phyloP scores from a whole-genome alignment of 225 moss, liverwort and hornwort genomes.

The Bryum argenteum region DNA sequence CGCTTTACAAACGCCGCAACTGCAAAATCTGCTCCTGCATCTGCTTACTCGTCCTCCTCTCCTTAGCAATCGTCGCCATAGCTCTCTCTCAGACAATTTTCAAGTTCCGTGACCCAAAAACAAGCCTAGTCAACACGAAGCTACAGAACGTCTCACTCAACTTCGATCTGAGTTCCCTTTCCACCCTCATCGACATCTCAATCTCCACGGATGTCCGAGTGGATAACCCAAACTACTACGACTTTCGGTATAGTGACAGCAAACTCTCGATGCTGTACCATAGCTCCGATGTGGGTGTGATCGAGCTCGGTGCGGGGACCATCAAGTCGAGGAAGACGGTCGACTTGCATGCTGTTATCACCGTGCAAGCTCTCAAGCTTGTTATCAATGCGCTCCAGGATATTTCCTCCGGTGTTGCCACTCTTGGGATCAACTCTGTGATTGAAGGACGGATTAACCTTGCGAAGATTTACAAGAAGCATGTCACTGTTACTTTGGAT shows the following conservation, averaged over 20 bases:
- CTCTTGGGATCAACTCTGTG: conserved; percentile 28
- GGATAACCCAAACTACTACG: conserved; percentile 59
- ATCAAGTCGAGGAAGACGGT: conserved; percentile 48
- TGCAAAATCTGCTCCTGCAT: conserved; percentile 47
- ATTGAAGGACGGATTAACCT: conserved; percentile 44
- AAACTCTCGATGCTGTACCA: conserved; percentile 30
- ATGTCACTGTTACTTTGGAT: conserved; percentile 37
- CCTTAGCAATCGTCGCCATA: conserved; percentile 37
- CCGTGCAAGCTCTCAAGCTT: conserved; percentile 43
- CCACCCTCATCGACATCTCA: conserved; percentile 32
- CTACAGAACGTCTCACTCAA: conserved; percentile 41
- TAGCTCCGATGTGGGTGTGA: conserved; percentile 36
- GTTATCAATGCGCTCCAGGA: conserved; percentile 39
- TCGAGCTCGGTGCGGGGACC: conserved; percentile 49
- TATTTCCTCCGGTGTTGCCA: conserved; percentile 29
- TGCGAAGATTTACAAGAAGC: conserved; percentile 46
- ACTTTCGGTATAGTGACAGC: conserved; percentile 23
- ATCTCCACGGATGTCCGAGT: conserved; percentile 38
- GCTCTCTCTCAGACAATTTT: conserved; percentile 52
- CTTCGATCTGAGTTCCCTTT: conserved; percentile 29
- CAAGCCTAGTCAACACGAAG: conserved; percentile 28
- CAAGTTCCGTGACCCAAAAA: conserved; percentile 53
- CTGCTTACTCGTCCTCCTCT: conserved; percentile 21
- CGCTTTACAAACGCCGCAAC: conserved; percentile 45
- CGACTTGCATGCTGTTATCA: conserved; percentile 37